Evolutionary conservation across 2,329 filamentous ascomycete genomes (phyloP).

Genomic region (Talaromyces sp.): DNA sequence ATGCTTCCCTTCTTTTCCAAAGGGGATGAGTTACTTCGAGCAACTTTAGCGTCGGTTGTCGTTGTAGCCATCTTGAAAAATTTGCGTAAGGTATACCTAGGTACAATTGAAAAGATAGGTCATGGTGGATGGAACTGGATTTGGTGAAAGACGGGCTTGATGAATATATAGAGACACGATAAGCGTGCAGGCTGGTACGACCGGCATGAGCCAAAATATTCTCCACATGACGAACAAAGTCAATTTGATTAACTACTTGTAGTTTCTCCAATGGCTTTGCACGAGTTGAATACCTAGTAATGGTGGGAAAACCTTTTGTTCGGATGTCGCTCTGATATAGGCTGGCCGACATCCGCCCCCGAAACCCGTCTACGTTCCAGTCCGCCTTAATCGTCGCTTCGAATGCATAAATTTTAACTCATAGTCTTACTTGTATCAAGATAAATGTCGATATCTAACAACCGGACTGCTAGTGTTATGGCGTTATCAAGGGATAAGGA

Average conservation of each 20-base stretch:
- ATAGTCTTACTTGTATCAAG: background rate
- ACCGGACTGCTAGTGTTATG: background rate
- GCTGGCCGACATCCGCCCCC: background rate
- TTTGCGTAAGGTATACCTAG: background rate
- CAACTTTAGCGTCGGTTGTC: background rate
- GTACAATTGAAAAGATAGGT: background rate
- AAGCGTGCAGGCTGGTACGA: background rate
- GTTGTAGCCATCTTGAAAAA: background rate
- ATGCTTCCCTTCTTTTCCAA: background rate
- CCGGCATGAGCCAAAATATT: background rate
- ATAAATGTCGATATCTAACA: background rate
- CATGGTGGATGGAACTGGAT: background rate
- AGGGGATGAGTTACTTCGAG: background rate
- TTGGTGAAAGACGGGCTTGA: background rate
- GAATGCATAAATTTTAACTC: background rate
- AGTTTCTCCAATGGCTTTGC: background rate
- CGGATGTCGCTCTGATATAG: background rate
- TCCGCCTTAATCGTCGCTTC: too few species aligned
- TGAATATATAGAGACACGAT: background rate
- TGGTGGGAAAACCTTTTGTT: background rate
- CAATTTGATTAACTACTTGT: background rate
- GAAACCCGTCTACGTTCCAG: too few species aligned
- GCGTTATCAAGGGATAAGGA: background rate
- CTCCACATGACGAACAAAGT: background rate
- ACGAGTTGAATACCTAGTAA: background rate